phyloP scores from a whole-genome alignment of 805 yeast species.

The Metschnikowia vanudenii region DNA sequence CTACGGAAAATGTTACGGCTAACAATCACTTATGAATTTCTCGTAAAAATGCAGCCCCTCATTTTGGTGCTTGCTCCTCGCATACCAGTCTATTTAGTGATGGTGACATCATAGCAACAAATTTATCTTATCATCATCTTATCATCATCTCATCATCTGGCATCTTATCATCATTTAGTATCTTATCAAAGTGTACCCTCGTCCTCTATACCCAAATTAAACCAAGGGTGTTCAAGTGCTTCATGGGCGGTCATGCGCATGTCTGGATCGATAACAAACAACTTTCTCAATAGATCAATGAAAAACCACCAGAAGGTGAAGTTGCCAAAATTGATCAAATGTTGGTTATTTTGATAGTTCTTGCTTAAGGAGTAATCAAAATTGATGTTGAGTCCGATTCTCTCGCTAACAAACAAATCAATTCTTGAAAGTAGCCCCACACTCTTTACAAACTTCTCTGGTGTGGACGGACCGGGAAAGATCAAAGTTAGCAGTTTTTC shows the following conservation, averaged over 20 bases:
- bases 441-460: slow-evolving; percentile 36
- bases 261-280: slow-evolving; percentile 40
- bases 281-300: slow-evolving; percentile 39
- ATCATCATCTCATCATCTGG: no score
- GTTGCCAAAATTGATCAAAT: slow-evolving; percentile 52
- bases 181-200: slow-evolving; percentile 34
- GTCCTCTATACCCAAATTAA: slow-evolving; percentile 46
- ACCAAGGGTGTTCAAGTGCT: slow-evolving; percentile 49
- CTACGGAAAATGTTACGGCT: background rate
- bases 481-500: slow-evolving; percentile 28
- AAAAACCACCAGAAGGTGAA: slow-evolving; percentile 85
- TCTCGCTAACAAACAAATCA: slow-evolving; percentile 43
- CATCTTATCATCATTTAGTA: no score
- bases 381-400: slow-evolving; percentile 40
- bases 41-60: background rate
- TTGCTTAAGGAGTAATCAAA: slow-evolving; percentile 38
- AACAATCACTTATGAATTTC: background rate
- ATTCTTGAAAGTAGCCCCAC: slow-evolving; percentile 43
- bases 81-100: no score
- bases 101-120: no score
- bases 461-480: slow-evolving; percentile 41
- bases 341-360: slow-evolving; percentile 38
- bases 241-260: slow-evolving; percentile 41
- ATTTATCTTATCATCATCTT: no score
- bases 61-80: background rate